These are phyloP conservation scores for Colletotrichum lindemuthianum DNA, from an alignment of 2,329 filamentous ascomycete species.

Conservation along the genomic window DNA sequence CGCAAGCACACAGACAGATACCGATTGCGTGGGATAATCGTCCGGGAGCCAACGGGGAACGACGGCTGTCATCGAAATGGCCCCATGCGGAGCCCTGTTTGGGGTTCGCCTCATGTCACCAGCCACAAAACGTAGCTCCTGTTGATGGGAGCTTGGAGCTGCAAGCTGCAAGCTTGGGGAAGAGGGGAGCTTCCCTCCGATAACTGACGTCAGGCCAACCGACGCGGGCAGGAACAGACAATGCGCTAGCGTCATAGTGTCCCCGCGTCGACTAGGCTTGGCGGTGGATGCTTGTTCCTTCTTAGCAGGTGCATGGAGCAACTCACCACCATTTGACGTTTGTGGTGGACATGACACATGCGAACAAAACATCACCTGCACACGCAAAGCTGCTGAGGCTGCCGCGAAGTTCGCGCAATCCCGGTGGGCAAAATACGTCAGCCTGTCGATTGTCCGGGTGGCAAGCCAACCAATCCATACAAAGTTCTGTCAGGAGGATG, in stretches of 20 bases:
- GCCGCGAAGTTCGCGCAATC: slow-evolving; percentile 25
- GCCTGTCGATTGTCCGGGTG: slow-evolving; percentile 24
- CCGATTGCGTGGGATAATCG: slow-evolving; percentile 12
- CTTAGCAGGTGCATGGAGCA: not conserved
- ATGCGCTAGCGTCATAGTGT: slow-evolving; percentile 29
- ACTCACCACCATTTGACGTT: slow-evolving; percentile 13
- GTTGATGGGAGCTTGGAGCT: slow-evolving; percentile 4
- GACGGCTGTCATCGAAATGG: slow-evolving; percentile 15
- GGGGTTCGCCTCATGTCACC: slow-evolving; percentile 13
- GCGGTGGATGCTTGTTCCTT: slow-evolving; percentile 1
- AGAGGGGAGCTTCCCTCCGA: not conserved
- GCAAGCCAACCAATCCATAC: slow-evolving; percentile 28
- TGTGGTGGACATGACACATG: slow-evolving; percentile 30
- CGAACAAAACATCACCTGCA: slow-evolving; percentile 2
- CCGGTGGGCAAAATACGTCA: slow-evolving; percentile 27
- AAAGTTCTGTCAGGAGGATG: slow-evolving; percentile 19
- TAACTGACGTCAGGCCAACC: slow-evolving; percentile 20
- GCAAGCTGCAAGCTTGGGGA: slow-evolving; percentile 9
- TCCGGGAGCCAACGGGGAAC: slow-evolving; percentile 14
- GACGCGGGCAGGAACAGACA: slow-evolving; percentile 18
- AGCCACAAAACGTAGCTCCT: slow-evolving; percentile 29
- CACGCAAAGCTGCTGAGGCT: not conserved
- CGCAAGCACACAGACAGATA: not conserved
- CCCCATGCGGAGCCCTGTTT: slow-evolving; percentile 23
- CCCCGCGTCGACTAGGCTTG: slow-evolving; percentile 19